Base-by-base conservation (phyloP, 495 filamentous ascomycete species). In the Sordaria brevicollis region DNA sequence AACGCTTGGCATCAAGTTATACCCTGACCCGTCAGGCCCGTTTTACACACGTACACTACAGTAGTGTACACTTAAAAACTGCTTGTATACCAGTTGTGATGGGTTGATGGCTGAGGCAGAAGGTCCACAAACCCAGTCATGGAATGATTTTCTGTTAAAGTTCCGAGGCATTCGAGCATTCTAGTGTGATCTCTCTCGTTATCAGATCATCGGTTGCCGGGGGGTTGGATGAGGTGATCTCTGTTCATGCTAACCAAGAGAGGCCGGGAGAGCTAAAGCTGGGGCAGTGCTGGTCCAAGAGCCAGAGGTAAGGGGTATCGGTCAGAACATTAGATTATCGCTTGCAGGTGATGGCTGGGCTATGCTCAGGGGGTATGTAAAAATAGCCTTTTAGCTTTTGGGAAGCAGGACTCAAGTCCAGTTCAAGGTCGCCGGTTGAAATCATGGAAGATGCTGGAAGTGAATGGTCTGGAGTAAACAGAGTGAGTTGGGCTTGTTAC, bases 1-100 rank as follows among this genome's bases (percentile, higher is more conserved):
- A 77, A 70, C 7, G 65, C 75, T 78, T 76, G 76, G 76, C 76
- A 36, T 17, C n/a, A n/a, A n/a, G n/a, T n/a, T n/a, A n/a, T n/a
- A n/a, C n/a, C n/a, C n/a, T n/a, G n/a, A n/a, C n/a, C n/a, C n/a
- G n/a, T n/a, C n/a, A n/a, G n/a, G n/a, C n/a, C n/a, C n/a, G n/a
- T n/a, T n/a, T n/a, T n/a, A n/a, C n/a, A n/a, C n/a, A n/a, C n/a
- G n/a, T n/a, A n/a, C n/a, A n/a, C n/a, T n/a, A n/a, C n/a, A n/a
- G n/a, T n/a, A n/a, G n/a, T n/a, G n/a, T n/a, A n/a, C n/a, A n/a
- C n/a, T n/a, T n/a, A n/a, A n/a, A n/a, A n/a, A n/a, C n/a, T n/a
- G n/a, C n/a, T n/a, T n/a, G n/a, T n/a, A n/a, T n/a, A n/a, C n/a
- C n/a, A n/a, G n/a, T n/a, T n/a, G n/a, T 43, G n/a, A 19, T 43